Evolutionary conservation across 2,329 filamentous ascomycete genomes (phyloP), one percentile per base, ranked within the genome.

Genomic region (Colletotrichum sp.): DNA sequence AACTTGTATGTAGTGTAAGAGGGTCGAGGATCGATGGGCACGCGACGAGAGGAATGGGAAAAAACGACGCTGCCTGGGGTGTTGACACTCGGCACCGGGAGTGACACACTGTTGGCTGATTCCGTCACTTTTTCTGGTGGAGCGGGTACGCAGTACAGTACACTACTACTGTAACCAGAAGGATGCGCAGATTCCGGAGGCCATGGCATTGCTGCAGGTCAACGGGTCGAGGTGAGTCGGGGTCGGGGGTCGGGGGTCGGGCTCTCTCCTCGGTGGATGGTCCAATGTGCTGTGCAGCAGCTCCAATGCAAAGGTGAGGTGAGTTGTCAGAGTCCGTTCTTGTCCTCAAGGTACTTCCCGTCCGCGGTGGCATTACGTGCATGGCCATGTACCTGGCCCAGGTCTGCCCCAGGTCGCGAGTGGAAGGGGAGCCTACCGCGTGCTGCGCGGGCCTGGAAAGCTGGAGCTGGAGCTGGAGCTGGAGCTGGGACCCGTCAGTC

Each of bases 401-500:
- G 61, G 61, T 27, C 32, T 64, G 30, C 60, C 61, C 44, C 44
- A 48, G 39, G 39, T 44, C 16, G 39, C 16, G 16, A 44, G 39
- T 11, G 8, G 16, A 39, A 19, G 36, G 39, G 39, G 39, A 25
- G n/a, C 32, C 32, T 39, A 64, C 32, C 32, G 28, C 65, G 65
- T 68, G 39, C 65, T 68, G 39, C 65, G 65, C 65, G 44, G 44
- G 44, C 65, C 65, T 68, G 48, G 48, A 59, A 68, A 59, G 66
- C 28, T 57, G 48, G 72, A 70, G 68, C 69, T 68, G 72, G 61
- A 70, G 68, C 69, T 68, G 72, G 61, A 59, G 66, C 28, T 57
- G 48, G 72, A 70, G 68, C 69, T 68, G 72, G 61, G 72, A 61
- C 68, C 72, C 72, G 64, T 74, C 71, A 70, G 65, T 39, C 64